Percentiles rank a stretch among this genome's conserved stretches.
phyloP scores from a whole-genome alignment of 2,329 filamentous ascomycete genomes.

The Orbilia oligospora region DNA sequence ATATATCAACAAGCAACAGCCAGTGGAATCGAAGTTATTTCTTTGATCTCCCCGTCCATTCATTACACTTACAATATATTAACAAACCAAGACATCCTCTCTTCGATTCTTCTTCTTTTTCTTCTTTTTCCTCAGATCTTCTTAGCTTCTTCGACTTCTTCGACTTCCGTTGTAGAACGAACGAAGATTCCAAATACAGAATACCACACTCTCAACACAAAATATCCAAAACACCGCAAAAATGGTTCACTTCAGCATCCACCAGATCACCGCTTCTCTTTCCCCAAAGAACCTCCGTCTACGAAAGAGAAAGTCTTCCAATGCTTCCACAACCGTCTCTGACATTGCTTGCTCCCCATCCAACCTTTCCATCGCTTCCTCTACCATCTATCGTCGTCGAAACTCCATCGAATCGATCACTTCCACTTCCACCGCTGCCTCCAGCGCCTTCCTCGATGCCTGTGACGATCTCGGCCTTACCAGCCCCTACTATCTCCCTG shows the following conservation, averaged over 20 bases:
- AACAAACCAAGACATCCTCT: slow-evolving; percentile 22
- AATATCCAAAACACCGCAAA: slow-evolving; percentile 24
- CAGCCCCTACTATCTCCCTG: slow-evolving; percentile 52
- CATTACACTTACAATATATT: slow-evolving; percentile 31
- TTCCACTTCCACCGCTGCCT: slow-evolving; percentile 56
- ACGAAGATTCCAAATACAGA: slow-evolving; percentile 30
- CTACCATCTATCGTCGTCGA: slow-evolving; percentile 56
- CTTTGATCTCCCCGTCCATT: slow-evolving; percentile 55
- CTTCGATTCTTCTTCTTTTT: slow-evolving; percentile 8
- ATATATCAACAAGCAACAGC: slow-evolving; percentile 22
- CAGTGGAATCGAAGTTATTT: slow-evolving; percentile 39
- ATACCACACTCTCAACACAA: slow-evolving; percentile 52
- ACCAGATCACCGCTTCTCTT: slow-evolving; percentile 56
- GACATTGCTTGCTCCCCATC: slow-evolving; percentile 52
- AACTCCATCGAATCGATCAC: slow-evolving; percentile 56
- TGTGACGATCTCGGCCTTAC: slow-evolving; percentile 59
- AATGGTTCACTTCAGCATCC: slow-evolving; percentile 61
- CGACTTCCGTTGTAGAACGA: slow-evolving; percentile 52
- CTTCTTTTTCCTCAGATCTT: not conserved
- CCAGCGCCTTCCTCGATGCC: slow-evolving; percentile 51
- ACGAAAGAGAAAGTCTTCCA: slow-evolving; percentile 57
- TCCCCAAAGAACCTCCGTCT: slow-evolving; percentile 60
- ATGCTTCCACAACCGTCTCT: slow-evolving; percentile 53
- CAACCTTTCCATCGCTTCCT: slow-evolving; percentile 56
- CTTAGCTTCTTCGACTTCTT: not conserved